Base-by-base conservation (phyloP, 805 yeast genomes). In the Hemisphaericaspora nanyangensis region DNA sequence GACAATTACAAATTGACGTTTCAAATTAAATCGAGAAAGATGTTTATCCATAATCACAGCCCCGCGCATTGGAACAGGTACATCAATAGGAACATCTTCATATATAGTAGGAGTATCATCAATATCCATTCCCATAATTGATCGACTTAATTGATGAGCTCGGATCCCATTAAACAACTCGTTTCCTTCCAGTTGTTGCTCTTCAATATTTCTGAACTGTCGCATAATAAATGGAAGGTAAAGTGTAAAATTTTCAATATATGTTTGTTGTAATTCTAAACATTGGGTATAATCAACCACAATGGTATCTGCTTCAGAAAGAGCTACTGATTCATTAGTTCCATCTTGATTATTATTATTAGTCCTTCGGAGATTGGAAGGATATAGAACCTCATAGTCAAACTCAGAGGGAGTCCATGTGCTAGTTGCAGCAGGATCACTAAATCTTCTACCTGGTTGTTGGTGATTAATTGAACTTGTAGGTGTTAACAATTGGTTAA, bases 301-400 rank as follows among this genome's bases (percentile, higher is more conserved):
- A 20, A 66, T 53, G 1, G 74, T 68, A n/a, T 60, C 68, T 5
- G 65, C 39, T 26, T 68, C 72, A 3, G 71, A 64, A 11, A 65
- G 46, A 4, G 62, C 35, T 7, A 38, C 11, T 35, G 45, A 31
- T 18, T 29, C 17, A 15, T 24, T 22, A 22, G 28, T 29, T 15
- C 24, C 31, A 22, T 28, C 35, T 7, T 38, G 32, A 8, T 18
- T 13, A 6, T 12, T 35, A 7, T 16, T 6, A 3, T 12, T 3
- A 16, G 17, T 4, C n/a, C 36, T 29, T 15, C 31, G 31, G 18
- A 10, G 12, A 4, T 29, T 15, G 5, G 18, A 10, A 29, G 31
- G 31, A 5, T 29, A 29, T 29, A 29, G 18, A 29, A 29, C 31
- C 31, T 29, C 31, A 17, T 29, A 29, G 10, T 29, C 5, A 15